Evolutionary conservation across 1,284 basidiomycete genomes (phyloP).

Genomic region (Coniferiporia weirii): DNA sequence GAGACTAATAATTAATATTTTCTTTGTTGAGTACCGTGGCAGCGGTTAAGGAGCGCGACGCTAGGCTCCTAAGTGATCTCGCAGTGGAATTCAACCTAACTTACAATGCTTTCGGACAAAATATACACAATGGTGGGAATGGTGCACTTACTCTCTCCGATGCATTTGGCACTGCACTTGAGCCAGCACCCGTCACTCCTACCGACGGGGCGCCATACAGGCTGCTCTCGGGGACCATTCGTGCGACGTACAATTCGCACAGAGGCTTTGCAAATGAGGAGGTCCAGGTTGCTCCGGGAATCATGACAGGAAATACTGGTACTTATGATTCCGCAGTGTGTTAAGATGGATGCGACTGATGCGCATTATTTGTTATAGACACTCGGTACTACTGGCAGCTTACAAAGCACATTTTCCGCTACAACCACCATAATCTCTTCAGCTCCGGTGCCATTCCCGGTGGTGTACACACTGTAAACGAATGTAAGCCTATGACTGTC

Average conservation of each 20-base stretch:
- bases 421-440: conserved; percentile 33
- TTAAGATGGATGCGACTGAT: neutral
- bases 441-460: neutral
- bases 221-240: conserved; percentile 47
- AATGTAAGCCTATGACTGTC: conserved; percentile 27
- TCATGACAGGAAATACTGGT: conserved; percentile 48
- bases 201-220: conserved; percentile 40
- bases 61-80: conserved; percentile 35
- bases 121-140: conserved; percentile 25
- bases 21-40: conserved; percentile 35
- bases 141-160: conserved; percentile 38
- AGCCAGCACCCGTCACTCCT: conserved; percentile 54
- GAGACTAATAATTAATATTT: conserved; percentile 20
- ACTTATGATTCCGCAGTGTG: conserved; percentile 4
- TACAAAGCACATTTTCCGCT: conserved; percentile 45
- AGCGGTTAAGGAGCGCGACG: conserved; percentile 38
- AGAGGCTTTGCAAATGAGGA: conserved; percentile 18
- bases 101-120: conserved; percentile 38
- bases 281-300: conserved; percentile 41
- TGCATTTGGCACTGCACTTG: conserved; percentile 40
- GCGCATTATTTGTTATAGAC: conserved; percentile 27
- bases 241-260: conserved; percentile 37
- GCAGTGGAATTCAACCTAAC: conserved; percentile 42
- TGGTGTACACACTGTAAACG: conserved; percentile 32
- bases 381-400: conserved; percentile 45